Percentiles rank a stretch among this genome's conserved stretches.
phyloP scores from a whole-genome alignment of 1,139 yeast genomes.

The Ogataea hybrid region DNA sequence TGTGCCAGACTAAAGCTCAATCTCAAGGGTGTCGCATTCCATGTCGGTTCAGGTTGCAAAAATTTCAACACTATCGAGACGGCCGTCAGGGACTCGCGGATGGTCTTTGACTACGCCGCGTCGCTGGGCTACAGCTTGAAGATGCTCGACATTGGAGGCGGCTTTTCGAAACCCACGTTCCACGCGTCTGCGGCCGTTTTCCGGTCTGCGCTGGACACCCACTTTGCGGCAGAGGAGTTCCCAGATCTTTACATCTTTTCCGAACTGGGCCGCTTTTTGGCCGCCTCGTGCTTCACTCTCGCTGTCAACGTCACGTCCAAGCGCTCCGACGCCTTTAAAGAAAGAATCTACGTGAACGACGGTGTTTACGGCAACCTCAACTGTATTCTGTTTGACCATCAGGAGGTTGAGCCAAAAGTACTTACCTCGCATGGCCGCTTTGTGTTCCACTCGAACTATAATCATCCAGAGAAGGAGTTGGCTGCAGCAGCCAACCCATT shows the following conservation, averaged over 20 bases:
- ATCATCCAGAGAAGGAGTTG: slow-evolving; percentile 24
- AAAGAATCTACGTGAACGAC: slow-evolving; percentile 79
- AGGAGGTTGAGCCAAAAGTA: slow-evolving; percentile 67
- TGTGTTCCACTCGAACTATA: slow-evolving; percentile 39
- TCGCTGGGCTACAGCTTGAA: slow-evolving; percentile 45
- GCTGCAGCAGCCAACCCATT: slow-evolving; percentile 7
- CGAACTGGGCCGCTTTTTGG: slow-evolving; percentile 93
- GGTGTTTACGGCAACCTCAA: slow-evolving; percentile 96
- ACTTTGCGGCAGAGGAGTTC: slow-evolving; percentile 47
- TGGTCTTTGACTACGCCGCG: slow-evolving; percentile 62
- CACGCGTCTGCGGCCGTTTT: slow-evolving; percentile 59
- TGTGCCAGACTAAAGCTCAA: slow-evolving; percentile 63
- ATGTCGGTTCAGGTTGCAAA: slow-evolving; percentile 91
- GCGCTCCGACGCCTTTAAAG: slow-evolving; percentile 40
- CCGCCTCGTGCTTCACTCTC: slow-evolving; percentile 80
- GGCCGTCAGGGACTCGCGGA: slow-evolving; percentile 72
- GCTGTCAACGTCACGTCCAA: slow-evolving; percentile 85
- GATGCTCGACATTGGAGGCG: slow-evolving; percentile 88
- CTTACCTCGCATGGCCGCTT: slow-evolving; percentile 54
- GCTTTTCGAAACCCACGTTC: slow-evolving; percentile 73
- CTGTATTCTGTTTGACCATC: slow-evolving; percentile 92
- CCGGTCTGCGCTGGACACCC: slow-evolving; percentile 50
- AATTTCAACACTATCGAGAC: slow-evolving; percentile 66
- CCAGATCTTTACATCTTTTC: slow-evolving; percentile 64
- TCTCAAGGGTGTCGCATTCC: slow-evolving; percentile 88